Conservation (phyloP, 2,329 filamentous ascomycete genomes). For the Harringtonia lauricola region DNA sequence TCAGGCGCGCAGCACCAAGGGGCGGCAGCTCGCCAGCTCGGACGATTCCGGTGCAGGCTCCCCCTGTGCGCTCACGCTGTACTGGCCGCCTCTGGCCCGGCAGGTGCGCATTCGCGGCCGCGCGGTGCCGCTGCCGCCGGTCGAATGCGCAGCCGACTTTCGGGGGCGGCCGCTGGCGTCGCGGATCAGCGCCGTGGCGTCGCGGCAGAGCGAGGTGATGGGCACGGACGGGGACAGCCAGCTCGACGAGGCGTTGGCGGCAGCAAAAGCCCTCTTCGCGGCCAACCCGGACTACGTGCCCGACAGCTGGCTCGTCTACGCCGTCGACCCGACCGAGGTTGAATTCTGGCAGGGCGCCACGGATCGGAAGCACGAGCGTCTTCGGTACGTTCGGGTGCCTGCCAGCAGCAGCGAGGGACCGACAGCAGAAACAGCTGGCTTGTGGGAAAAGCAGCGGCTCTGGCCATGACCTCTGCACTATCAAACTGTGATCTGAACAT, state of each 20-base stretch:
- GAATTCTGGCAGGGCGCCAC: slow-evolving; percentile 11
- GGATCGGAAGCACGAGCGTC: slow-evolving; percentile 7
- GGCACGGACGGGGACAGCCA: too few relatives aligned
- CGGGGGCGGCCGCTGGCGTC: too few relatives aligned
- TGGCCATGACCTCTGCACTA: slow-evolving; percentile 5
- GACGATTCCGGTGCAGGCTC: too few relatives aligned
- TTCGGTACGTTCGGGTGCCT: slow-evolving; percentile 6
- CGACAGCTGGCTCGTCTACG: slow-evolving; percentile 8
- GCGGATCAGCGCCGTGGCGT: too few relatives aligned
- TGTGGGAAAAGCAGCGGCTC: slow-evolving; percentile 5
- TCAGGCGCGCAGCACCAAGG: slow-evolving; percentile 8
- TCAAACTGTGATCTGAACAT: neutral
- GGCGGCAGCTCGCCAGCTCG: slow-evolving; percentile 4
- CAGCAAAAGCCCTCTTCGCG: slow-evolving; percentile 1
- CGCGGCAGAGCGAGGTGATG: too few relatives aligned
- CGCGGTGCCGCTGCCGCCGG: too few relatives aligned
- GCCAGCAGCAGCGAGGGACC: too few relatives aligned
- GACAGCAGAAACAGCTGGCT: too few relatives aligned
- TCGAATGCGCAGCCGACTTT: too few relatives aligned
- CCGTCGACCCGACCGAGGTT: slow-evolving; percentile 5
- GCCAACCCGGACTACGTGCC: slow-evolving; percentile 6
- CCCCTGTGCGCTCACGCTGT: slow-evolving; percentile 7
- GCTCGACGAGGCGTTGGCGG: too few relatives aligned
- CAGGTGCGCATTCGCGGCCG: too few relatives aligned
- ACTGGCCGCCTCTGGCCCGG: too few relatives aligned